Conservation (phyloP, 192 early-diverging fungal species). For the Lobosporangium transversale region DNA sequence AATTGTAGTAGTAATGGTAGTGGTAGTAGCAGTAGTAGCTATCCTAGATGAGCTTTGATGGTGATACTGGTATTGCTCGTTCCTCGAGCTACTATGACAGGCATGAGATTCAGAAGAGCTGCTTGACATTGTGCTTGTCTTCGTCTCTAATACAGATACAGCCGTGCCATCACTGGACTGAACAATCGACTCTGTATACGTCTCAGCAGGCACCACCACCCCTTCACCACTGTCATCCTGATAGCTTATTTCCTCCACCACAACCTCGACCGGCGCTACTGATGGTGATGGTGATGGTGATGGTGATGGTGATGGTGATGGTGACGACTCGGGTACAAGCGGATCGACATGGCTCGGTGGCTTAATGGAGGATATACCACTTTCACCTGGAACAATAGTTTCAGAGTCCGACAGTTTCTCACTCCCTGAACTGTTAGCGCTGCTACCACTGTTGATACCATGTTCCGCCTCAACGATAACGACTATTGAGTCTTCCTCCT, state of each 20-base stretch:
- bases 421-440: background rate
- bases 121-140: too few species aligned
- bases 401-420: background rate
- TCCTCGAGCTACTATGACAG: too few species aligned
- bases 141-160: too few species aligned
- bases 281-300: background rate
- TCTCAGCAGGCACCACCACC: background rate
- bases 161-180: background rate
- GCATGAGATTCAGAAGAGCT: too few species aligned
- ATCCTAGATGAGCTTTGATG: too few species aligned
- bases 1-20: too few species aligned
- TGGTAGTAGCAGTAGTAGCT: too few species aligned
- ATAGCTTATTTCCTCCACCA: constrained; percentile 6
- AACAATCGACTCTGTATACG: background rate
- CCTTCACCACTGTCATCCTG: background rate
- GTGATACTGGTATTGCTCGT: too few species aligned
- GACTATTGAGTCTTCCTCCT: too few species aligned
- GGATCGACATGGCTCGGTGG: background rate
- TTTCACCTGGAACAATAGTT: background rate
- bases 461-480: too few species aligned
- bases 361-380: constrained; percentile 3
- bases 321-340: too few species aligned
- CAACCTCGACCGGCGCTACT: background rate
- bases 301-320: background rate
- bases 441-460: too few species aligned